phyloP scores from a whole-genome alignment of 106 monocot genomes.

The Dendrobium catenatum region DNA sequence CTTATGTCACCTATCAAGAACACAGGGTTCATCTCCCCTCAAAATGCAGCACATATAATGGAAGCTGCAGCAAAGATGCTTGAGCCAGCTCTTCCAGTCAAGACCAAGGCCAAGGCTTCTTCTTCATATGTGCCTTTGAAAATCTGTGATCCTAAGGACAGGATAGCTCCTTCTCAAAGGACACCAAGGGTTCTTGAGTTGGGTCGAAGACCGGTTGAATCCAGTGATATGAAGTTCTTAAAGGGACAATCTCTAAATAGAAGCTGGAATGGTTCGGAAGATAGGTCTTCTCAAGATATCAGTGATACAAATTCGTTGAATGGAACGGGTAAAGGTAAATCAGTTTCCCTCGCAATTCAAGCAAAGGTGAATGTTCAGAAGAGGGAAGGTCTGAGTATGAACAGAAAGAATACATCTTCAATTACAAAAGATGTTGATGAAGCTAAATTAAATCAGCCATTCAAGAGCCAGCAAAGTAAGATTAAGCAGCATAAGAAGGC shows the following conservation, averaged over 20 bases:
- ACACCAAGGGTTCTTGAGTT: conserved; percentile 29
- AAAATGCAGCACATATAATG: conserved; percentile 83
- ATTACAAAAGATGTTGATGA: conserved; percentile 22
- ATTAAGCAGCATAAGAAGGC: conserved; percentile 38
- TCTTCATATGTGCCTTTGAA: conserved; percentile 19
- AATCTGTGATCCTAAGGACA: conserved; percentile 27
- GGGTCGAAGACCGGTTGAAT: conserved; percentile 23
- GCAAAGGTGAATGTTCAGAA: conserved; percentile 73
- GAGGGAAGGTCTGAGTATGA: conserved; percentile 33
- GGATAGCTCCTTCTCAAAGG: conserved; percentile 21
- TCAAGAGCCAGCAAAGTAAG: conserved; percentile 29
- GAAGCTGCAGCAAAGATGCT: conserved; percentile 81
- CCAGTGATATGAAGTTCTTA: conserved; percentile 20
- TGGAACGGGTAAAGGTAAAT: conserved; percentile 42
- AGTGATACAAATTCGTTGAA: conserved; percentile 17
- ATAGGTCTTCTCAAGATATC: conserved; percentile 7
- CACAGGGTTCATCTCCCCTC: conserved; percentile 28
- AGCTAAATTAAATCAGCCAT: conserved; percentile 12
- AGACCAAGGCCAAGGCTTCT: conserved; percentile 13
- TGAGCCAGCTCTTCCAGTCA: conserved; percentile 28
- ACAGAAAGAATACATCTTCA: not conserved
- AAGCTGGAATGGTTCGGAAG: conserved; percentile 34
- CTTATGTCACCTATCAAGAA: conserved; percentile 71
- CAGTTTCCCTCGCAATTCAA: conserved; percentile 64
- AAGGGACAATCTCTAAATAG: conserved; percentile 32